Conservation (phyloP, 2,329 filamentous ascomycete genomes). For the Claviceps fusiformis region DNA sequence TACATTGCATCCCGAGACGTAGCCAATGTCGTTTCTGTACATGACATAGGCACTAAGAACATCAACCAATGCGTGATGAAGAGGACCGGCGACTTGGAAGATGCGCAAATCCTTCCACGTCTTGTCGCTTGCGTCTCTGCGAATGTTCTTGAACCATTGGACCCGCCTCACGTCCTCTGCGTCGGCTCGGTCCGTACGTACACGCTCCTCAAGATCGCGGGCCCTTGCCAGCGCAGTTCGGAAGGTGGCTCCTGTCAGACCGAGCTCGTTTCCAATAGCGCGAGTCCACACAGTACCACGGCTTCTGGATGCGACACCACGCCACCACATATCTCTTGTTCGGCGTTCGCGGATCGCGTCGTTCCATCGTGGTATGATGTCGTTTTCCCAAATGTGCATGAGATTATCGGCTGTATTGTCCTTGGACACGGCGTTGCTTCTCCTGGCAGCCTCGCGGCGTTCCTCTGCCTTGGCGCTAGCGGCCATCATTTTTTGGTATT, state of each 20-base stretch:
- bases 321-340: constrained; percentile 72
- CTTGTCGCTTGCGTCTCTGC: constrained; percentile 44
- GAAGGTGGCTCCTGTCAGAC: constrained; percentile 53
- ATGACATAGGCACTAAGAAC: constrained; percentile 67
- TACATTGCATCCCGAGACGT: constrained; percentile 61
- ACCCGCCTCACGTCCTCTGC: constrained; percentile 41
- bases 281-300: constrained; percentile 56
- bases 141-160: constrained; percentile 50
- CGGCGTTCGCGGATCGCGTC: constrained; percentile 53
- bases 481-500: constrained; percentile 75
- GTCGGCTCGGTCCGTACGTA: constrained; percentile 35
- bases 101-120: constrained; percentile 63
- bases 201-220: constrained; percentile 43
- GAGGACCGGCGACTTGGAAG: constrained; percentile 51
- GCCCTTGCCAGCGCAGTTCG: constrained; percentile 57
- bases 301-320: constrained; percentile 57
- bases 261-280: constrained; percentile 62
- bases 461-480: constrained; percentile 46
- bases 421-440: constrained; percentile 36
- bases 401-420: constrained; percentile 41
- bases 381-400: constrained; percentile 58
- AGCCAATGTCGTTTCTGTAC: constrained; percentile 73
- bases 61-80: constrained; percentile 55
- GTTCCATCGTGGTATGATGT: constrained; percentile 65
- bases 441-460: constrained; percentile 39